These are phyloP conservation scores for Sonneratia caseolaris DNA, from an alignment of 345 rosid species.

Conservation along the genomic window DNA sequence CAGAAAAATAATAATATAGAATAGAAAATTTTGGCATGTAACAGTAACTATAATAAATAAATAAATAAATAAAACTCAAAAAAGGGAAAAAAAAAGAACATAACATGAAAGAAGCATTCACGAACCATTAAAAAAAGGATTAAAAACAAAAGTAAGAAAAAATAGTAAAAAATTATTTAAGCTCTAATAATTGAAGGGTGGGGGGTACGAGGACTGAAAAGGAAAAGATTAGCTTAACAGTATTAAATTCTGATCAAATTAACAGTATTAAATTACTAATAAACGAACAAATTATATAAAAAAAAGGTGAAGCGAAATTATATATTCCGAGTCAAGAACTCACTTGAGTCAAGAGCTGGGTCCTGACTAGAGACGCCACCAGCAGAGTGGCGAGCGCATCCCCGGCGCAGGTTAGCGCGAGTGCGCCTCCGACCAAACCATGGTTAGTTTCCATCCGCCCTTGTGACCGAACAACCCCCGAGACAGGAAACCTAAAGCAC, in stretches of 20 bases:
- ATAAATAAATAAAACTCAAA: too few species aligned
- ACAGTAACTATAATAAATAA: too few species aligned
- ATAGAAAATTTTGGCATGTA: too few species aligned
- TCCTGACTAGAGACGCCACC: conserved; percentile 29
- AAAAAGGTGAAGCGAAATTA: not conserved
- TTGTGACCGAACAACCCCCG: not conserved
- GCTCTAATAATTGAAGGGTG: too few species aligned
- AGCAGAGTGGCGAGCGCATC: conserved; percentile 39
- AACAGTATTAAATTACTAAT: not conserved
- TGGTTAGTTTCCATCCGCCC: conserved; percentile 24
- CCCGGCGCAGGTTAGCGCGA: conserved; percentile 41
- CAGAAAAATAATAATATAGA: too few species aligned
- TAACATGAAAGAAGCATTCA: too few species aligned
- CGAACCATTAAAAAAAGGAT: too few species aligned
- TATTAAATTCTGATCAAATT: not conserved
- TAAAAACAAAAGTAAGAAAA: too few species aligned
- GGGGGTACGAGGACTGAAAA: not conserved
- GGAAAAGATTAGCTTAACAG: not conserved
- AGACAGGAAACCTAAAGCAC: not conserved
- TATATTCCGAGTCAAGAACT: not conserved
- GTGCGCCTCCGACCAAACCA: conserved; percentile 5
- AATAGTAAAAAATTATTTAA: too few species aligned
- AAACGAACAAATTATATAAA: not conserved
- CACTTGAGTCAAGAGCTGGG: conserved; percentile 29
- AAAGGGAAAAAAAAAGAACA: too few species aligned